These are phyloP conservation scores for Sphaerulina musiva DNA, from an alignment of 2,329 filamentous ascomycete genomes.

Conservation along the genomic window DNA sequence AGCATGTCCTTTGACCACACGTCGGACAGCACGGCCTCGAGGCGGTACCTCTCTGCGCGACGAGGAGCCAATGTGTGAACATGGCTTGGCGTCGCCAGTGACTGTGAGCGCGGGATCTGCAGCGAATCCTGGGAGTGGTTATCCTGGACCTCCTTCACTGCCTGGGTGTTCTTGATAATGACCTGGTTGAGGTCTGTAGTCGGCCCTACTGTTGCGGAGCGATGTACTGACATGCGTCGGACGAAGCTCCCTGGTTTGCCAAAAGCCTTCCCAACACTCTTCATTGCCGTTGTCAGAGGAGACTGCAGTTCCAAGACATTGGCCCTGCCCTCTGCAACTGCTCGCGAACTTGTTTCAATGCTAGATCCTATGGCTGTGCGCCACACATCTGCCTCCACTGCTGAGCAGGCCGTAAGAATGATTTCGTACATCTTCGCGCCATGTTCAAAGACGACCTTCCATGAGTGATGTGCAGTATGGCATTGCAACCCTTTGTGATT, in stretches of 20 bases:
- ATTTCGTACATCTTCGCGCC: slow-evolving; percentile 73
- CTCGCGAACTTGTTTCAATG: slow-evolving; percentile 45
- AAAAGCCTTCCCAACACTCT: slow-evolving; percentile 67
- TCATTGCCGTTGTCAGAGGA: slow-evolving; percentile 63
- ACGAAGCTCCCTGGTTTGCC: slow-evolving; percentile 61
- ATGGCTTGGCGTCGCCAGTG: slow-evolving; percentile 62
- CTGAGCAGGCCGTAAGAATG: slow-evolving; percentile 77
- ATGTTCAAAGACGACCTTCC: slow-evolving; percentile 83
- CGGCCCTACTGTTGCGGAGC: slow-evolving; percentile 65
- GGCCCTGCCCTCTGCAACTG: slow-evolving; percentile 45
- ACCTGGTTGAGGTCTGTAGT: slow-evolving; percentile 66
- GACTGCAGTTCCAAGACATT: slow-evolving; percentile 51
- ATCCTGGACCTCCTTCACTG: slow-evolving; percentile 51
- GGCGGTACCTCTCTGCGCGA: slow-evolving; percentile 65
- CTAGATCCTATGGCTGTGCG: slow-evolving; percentile 56
- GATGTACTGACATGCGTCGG: slow-evolving; percentile 68
- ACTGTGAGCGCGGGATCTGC: slow-evolving; percentile 72
- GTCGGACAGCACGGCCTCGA: slow-evolving; percentile 68
- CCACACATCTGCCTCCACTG: slow-evolving; percentile 76
- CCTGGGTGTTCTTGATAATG: slow-evolving; percentile 78
- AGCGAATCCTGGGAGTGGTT: slow-evolving; percentile 40
- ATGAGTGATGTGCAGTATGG: slow-evolving; percentile 77
- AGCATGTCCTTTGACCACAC: slow-evolving; percentile 78
- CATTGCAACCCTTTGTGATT: slow-evolving; percentile 79
- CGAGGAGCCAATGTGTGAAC: slow-evolving; percentile 67